Percentiles rank a stretch among this genome's conserved stretches.
Evolutionary conservation across 139 green algal genomes (phyloP).

Genomic region (Nannochloris sp.): DNA sequence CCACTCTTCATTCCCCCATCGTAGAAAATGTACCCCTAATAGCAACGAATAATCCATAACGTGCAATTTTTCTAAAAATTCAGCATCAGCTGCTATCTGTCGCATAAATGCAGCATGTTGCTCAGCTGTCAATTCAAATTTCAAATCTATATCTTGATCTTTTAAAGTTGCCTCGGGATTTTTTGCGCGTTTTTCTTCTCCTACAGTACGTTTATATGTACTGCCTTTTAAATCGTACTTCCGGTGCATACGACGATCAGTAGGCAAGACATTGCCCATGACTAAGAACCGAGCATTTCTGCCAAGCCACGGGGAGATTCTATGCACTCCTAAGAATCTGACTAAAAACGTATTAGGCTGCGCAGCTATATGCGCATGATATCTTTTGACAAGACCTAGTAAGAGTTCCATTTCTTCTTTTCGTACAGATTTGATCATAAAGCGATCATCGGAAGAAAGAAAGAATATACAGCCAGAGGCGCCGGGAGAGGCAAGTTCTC

Average conservation of each 20-base stretch:
- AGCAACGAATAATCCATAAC: constrained; percentile 82
- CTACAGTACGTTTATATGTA: constrained; percentile 53
- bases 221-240: constrained; percentile 93
- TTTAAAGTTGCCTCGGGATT: constrained; percentile 42
- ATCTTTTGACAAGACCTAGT: constrained; percentile 53
- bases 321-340: constrained; percentile 72
- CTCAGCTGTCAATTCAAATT: constrained; percentile 1
- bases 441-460: constrained; percentile 68
- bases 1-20: constrained; percentile 30
- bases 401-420: constrained; percentile 62
- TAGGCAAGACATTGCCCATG: constrained; percentile 91
- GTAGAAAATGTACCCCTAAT: constrained; percentile 41
- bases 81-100: constrained; percentile 49
- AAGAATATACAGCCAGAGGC: constrained; percentile 86
- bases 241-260: constrained; percentile 79
- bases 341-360: constrained; percentile 59
- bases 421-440: constrained; percentile 70
- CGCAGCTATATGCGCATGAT: constrained; percentile 53
- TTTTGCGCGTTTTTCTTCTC: neutral
- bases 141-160: constrained; percentile 64
- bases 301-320: constrained; percentile 41
- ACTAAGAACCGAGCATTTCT: constrained; percentile 84
- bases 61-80: constrained; percentile 45
- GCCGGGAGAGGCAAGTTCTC: constrained; percentile 84
- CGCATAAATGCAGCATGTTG: constrained; percentile 30